Base-by-base conservation (phyloP, 306 rosid species). In the Leucaena leucocephala region DNA sequence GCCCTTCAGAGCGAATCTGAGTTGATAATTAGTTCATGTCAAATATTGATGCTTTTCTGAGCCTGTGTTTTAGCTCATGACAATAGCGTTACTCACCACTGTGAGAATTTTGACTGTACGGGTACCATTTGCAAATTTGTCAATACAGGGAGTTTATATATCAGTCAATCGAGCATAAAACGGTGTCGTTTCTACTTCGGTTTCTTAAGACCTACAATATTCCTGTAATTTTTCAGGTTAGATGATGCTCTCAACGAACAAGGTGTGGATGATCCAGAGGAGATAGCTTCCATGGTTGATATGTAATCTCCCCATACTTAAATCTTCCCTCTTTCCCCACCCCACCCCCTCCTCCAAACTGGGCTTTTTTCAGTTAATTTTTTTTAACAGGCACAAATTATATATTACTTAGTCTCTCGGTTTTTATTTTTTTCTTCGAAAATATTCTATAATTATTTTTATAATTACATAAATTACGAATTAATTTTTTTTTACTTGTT, bases 231-330 rank as follows among this genome's bases (percentile, higher is more conserved):
- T 84, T 84, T 71, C 89, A 96, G 99, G 84, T 82, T 80, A 21
- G 65, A 71, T 45, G 84, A 82, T 73, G 36, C 45, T 72, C 42
- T 57, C 78, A 90, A 88, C 67, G 88, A 87, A 77, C 97, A 96
- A 50, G 97, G 97, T 34, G 98, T 89, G 68, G 90, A 91, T 46
- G 84, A 96, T 83, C 99, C 98, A 77, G 99, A 91, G 71, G 93
- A 93, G 81, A 82, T 96, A 58, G 97, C 96, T 73, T 79, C 97
- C 6, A 79, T 89, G 96, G 99, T 96, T 68, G 90, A 93, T 52
- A 84, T 77, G 99, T 96, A 91, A 69, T 72, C 36, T 66, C 88
- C 1, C 27, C 27, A 27, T 27, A 27, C 27, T 27, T 27, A 27
- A 27, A 27, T 27, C 27, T 27, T 27, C 27, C 27, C 27, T 27